Conservation (phyloP, 2,329 filamentous ascomycete genomes). For the Xylariomycetidae sp. region DNA sequence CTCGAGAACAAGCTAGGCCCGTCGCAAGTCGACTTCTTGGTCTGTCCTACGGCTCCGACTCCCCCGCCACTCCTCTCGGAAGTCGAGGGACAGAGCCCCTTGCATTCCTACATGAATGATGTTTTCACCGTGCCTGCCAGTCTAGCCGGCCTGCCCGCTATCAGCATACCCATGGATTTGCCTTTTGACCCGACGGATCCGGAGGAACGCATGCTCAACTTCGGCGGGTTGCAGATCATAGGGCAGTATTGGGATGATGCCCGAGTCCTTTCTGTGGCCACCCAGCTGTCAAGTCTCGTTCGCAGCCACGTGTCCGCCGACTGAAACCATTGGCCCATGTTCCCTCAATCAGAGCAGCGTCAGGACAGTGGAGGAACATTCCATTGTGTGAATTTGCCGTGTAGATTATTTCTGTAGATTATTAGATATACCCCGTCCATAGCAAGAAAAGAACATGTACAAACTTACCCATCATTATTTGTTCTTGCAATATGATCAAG, state of each 20-base stretch:
- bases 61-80: slow-evolving; percentile 62
- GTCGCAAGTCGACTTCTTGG: slow-evolving; percentile 72
- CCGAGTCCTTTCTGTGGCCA: slow-evolving; percentile 55
- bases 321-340: no score
- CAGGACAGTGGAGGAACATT: no score
- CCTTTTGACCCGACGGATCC: slow-evolving; percentile 22
- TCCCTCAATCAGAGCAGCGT: no score
- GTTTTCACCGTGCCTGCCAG: slow-evolving; percentile 95
- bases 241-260: slow-evolving; percentile 78
- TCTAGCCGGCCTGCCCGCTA: slow-evolving; percentile 81
- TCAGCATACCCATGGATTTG: slow-evolving; percentile 68
- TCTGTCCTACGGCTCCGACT: slow-evolving; percentile 83
- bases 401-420: no score
- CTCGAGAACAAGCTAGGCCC: slow-evolving; percentile 55
- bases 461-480: no score
- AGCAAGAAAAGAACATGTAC: no score
- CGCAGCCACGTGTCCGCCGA: slow-evolving; percentile 3
- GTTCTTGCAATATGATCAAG: no score
- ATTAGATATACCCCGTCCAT: no score
- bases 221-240: slow-evolving; percentile 67
- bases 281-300: slow-evolving; percentile 24
- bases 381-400: no score
- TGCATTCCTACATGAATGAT: slow-evolving; percentile 89
- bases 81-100: slow-evolving; percentile 47
- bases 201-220: slow-evolving; percentile 32